phyloP scores from a whole-genome alignment of 345 rosid species.

The Mallotus nudiflorus region DNA sequence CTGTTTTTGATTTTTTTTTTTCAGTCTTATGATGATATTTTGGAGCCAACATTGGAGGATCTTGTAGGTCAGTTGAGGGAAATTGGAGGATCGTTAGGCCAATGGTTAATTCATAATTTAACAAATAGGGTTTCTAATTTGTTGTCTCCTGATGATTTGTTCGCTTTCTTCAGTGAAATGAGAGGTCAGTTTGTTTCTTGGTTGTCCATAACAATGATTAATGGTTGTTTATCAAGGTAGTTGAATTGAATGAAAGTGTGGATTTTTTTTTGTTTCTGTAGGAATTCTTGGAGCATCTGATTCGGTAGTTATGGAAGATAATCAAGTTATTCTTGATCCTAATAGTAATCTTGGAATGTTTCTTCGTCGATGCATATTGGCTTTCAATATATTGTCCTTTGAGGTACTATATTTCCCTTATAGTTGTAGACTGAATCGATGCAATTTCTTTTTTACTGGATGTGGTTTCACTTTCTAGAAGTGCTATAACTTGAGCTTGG shows the following conservation, averaged over 20 bases:
- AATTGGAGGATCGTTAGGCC: conserved; percentile 55
- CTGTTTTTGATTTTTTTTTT: conserved; percentile 1
- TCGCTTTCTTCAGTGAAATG: conserved; percentile 73
- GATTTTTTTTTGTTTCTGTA: conserved; percentile 16
- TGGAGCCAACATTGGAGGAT: conserved; percentile 79
- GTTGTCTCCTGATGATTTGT: conserved; percentile 76
- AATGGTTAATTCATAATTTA: conserved; percentile 70
- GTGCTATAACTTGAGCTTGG: too few species aligned
- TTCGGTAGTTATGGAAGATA: conserved; percentile 65
- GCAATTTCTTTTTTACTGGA: too few species aligned
- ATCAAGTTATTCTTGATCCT: conserved; percentile 80
- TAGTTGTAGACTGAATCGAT: too few species aligned
- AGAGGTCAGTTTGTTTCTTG: conserved; percentile 50
- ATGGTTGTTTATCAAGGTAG: not conserved
- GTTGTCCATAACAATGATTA: not conserved
- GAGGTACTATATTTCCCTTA: conserved; percentile 74
- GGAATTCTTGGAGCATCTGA: conserved; percentile 78
- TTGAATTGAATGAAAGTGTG: not conserved
- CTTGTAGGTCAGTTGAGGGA: conserved; percentile 69
- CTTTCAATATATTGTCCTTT: conserved; percentile 72
- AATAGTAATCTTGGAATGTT: conserved; percentile 83
- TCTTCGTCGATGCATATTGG: conserved; percentile 83
- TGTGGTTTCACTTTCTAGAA: too few species aligned
- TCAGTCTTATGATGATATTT: conserved; percentile 79
- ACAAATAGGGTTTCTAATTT: conserved; percentile 61